Evolutionary conservation across 768 basidiomycete genomes (phyloP).

Genomic region (Termitomyces sp.): DNA sequence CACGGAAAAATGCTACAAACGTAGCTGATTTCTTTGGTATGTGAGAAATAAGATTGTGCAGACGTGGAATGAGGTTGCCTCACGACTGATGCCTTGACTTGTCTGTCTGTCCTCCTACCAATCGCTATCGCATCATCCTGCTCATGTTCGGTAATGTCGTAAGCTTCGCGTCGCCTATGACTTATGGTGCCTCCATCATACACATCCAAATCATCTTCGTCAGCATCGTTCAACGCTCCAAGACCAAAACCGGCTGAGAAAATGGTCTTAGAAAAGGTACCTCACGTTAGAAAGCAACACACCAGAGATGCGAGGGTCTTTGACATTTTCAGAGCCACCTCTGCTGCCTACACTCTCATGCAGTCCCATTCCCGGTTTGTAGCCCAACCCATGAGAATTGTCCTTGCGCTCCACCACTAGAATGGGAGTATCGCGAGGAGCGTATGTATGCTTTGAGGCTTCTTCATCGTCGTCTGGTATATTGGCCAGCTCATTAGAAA

Average conservation of each 20-base stretch:
- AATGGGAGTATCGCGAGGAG: slow-evolving; percentile 73
- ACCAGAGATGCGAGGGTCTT: slow-evolving; percentile 59
- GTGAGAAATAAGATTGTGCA: slow-evolving; percentile 15
- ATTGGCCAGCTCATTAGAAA: slow-evolving; percentile 25
- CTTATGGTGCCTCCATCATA: slow-evolving; percentile 49
- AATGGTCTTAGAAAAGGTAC: not conserved
- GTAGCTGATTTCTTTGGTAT: slow-evolving; percentile 27
- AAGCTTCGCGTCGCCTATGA: slow-evolving; percentile 50
- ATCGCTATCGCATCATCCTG: slow-evolving; percentile 53
- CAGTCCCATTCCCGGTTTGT: slow-evolving; percentile 57
- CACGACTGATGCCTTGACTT: slow-evolving; percentile 22
- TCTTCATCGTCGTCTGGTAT: slow-evolving; percentile 68
- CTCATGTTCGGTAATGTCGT: slow-evolving; percentile 58
- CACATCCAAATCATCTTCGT: slow-evolving; percentile 86
- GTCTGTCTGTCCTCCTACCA: slow-evolving; percentile 24
- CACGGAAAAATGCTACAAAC: slow-evolving; percentile 47
- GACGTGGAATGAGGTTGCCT: slow-evolving; percentile 13
- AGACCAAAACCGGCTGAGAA: slow-evolving; percentile 77
- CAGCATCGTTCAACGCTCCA: slow-evolving; percentile 88
- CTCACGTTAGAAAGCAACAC: not conserved
- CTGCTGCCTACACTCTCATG: slow-evolving; percentile 49
- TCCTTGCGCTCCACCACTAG: slow-evolving; percentile 64
- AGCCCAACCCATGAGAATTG: slow-evolving; percentile 79
- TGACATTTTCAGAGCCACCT: slow-evolving; percentile 14
- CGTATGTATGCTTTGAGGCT: slow-evolving; percentile 81